Conservation (phyloP, 768 basidiomycete species). For the Termitomyces sp. region DNA sequence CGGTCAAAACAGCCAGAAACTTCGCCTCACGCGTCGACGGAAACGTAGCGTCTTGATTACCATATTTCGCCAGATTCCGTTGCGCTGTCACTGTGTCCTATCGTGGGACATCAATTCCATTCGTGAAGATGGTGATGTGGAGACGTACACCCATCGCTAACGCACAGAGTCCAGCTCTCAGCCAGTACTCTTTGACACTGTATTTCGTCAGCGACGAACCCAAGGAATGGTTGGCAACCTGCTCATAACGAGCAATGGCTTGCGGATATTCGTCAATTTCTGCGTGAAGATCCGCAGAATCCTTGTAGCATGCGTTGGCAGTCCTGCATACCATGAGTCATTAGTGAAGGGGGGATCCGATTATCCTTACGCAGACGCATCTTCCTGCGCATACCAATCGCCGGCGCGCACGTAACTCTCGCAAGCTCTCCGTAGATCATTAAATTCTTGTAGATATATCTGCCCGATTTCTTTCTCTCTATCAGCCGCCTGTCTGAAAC, state of each 20-base stretch:
- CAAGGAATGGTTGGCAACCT: conserved; percentile 83
- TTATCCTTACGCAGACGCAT: conserved; percentile 80
- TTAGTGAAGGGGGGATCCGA: not conserved
- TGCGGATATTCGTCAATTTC: conserved; percentile 79
- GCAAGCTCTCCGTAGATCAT: conserved; percentile 80
- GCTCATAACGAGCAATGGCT: conserved; percentile 86
- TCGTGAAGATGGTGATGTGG: not conserved
- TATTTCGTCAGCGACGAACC: conserved; percentile 88
- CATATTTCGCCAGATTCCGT: conserved; percentile 74
- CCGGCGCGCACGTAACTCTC: conserved; percentile 90
- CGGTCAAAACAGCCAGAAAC: conserved; percentile 71
- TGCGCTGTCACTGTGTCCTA: conserved; percentile 84
- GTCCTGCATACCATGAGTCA: conserved; percentile 48
- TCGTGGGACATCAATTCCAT: not conserved
- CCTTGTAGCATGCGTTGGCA: conserved; percentile 93
- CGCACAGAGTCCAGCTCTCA: conserved; percentile 80
- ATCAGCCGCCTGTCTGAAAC: conserved; percentile 97
- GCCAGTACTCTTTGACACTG: conserved; percentile 97
- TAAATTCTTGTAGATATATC: conserved; percentile 79
- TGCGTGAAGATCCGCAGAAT: conserved; percentile 92
- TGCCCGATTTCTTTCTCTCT: conserved; percentile 96
- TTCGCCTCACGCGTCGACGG: conserved; percentile 87
- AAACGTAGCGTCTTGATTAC: conserved; percentile 81
- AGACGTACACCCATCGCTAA: conserved; percentile 76
- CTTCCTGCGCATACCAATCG: conserved; percentile 98